phyloP scores from a whole-genome alignment of 73 alveolate genomes.

The Paramecium pentaurelia region DNA sequence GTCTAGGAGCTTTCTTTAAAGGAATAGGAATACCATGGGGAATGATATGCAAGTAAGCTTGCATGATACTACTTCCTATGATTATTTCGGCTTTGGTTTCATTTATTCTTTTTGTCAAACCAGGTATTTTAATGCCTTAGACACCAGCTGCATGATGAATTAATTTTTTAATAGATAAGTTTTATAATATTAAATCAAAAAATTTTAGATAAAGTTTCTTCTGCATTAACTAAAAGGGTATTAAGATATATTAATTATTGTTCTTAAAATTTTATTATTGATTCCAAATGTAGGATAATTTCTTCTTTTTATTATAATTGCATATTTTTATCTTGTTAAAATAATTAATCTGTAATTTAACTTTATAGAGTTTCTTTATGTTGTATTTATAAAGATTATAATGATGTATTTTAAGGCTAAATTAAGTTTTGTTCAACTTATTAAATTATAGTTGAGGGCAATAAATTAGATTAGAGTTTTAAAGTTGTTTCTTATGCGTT shows the following conservation, averaged over 20 bases:
- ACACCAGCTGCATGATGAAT: neutral
- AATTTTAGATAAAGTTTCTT: neutral
- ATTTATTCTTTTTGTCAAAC: conserved; percentile 55
- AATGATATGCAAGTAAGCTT: conserved; percentile 50
- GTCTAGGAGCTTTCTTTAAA: conserved; percentile 78
- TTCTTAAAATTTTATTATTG: neutral
- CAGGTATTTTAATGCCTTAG: conserved; percentile 54
- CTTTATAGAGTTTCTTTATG: too few species aligned
- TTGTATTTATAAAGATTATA: too few species aligned
- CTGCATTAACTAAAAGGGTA: neutral
- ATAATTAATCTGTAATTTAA: too few species aligned
- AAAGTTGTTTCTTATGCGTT: too few species aligned
- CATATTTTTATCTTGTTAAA: neutral
- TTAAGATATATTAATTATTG: neutral
- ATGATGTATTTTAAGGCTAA: too few species aligned
- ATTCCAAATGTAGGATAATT: neutral
- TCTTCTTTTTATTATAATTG: neutral
- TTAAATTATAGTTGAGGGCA: too few species aligned
- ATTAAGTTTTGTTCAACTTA: too few species aligned
- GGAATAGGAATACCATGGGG: conserved; percentile 71
- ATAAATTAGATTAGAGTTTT: too few species aligned
- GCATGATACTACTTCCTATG: conserved; percentile 26
- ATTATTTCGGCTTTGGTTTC: conserved; percentile 20
- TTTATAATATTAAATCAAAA: neutral
- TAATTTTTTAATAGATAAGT: neutral